Evolutionary conservation across 2,329 filamentous ascomycete species (phyloP).

Genomic region (Neofusicoccum cordaticola): DNA sequence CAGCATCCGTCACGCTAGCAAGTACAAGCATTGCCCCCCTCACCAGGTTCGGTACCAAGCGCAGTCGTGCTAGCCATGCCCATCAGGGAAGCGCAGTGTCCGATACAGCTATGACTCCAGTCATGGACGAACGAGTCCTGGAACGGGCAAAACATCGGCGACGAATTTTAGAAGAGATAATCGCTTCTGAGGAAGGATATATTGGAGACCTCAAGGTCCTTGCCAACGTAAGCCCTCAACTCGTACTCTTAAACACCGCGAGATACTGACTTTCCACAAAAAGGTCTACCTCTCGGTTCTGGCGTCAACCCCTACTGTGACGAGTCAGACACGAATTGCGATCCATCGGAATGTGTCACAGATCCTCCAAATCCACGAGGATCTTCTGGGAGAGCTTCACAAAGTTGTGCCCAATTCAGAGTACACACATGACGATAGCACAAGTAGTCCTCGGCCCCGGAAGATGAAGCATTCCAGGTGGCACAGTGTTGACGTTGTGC

Average conservation of each 20-base stretch:
- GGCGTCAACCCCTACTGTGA: constrained; percentile 65
- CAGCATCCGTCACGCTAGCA: constrained; percentile 73
- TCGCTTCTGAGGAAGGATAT: constrained; percentile 84
- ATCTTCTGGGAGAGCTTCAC: constrained; percentile 73
- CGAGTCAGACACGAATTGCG: constrained; percentile 63
- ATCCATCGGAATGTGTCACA: constrained; percentile 77
- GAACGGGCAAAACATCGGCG: constrained; percentile 72
- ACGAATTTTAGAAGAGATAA: constrained; percentile 78
- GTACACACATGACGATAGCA: constrained; percentile 33
- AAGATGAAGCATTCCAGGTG: constrained; percentile 45
- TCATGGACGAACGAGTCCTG: constrained; percentile 65
- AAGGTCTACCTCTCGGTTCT: constrained; percentile 56
- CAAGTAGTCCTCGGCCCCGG: constrained; percentile 23
- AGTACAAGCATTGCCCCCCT: constrained; percentile 67
- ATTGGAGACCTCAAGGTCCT: constrained; percentile 83
- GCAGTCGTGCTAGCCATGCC: constrained; percentile 45
- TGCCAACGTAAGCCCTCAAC: constrained; percentile 63
- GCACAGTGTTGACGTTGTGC: constrained; percentile 47
- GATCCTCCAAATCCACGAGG: constrained; percentile 80
- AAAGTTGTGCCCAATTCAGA: constrained; percentile 65
- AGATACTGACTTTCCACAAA: not conserved
- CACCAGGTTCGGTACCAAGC: constrained; percentile 53
- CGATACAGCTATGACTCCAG: constrained; percentile 44
- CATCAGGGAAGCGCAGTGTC: constrained; percentile 60
- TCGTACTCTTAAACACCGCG: not conserved